Evolutionary conservation across 2,329 filamentous ascomycete species (phyloP).

Genomic region (Verticillium nubilum): DNA sequence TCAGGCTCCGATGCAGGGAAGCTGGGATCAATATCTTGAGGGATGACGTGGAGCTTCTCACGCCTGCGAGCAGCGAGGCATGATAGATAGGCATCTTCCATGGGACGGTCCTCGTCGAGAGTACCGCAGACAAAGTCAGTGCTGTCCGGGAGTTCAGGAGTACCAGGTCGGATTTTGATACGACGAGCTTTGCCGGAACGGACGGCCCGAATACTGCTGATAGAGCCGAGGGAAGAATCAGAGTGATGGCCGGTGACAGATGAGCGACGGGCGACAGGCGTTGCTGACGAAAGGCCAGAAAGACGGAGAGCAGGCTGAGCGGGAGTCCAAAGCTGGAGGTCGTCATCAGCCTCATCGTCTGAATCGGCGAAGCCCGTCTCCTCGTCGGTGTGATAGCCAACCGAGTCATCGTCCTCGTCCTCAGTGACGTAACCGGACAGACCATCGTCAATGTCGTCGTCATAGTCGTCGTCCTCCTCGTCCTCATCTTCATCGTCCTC

Average conservation of each 20-base stretch:
- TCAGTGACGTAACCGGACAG: conserved; percentile 21
- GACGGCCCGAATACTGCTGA: conserved; percentile 24
- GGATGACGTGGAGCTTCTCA: conserved; percentile 74
- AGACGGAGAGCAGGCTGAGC: conserved; percentile 33
- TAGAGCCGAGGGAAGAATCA: conserved; percentile 55
- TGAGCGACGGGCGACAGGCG: conserved; percentile 31
- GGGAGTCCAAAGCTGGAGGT: conserved; percentile 51
- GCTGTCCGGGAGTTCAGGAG: conserved; percentile 87
- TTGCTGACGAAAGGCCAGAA: conserved; percentile 19
- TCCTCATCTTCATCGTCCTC: conserved; percentile 45
- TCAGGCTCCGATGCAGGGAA: conserved; percentile 95
- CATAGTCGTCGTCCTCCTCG: conserved; percentile 47
- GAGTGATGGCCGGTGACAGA: conserved; percentile 43
- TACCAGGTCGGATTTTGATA: conserved; percentile 58
- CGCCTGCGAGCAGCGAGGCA: conserved; percentile 76
- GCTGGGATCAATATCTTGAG: conserved; percentile 97
- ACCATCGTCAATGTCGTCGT: conserved; percentile 43
- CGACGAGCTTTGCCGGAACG: conserved; percentile 27
- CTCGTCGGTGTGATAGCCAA: conserved; percentile 73
- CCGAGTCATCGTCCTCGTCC: conserved; percentile 47
- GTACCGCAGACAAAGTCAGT: conserved; percentile 99
- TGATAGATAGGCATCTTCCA: conserved; percentile 91
- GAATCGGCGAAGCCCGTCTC: conserved; percentile 65
- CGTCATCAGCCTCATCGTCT: conserved; percentile 59
- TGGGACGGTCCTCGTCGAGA: conserved; percentile 85